These are phyloP conservation scores for Monosporascus sp. DNA, from an alignment of 2,329 filamentous ascomycete genomes.

Conservation along the genomic window DNA sequence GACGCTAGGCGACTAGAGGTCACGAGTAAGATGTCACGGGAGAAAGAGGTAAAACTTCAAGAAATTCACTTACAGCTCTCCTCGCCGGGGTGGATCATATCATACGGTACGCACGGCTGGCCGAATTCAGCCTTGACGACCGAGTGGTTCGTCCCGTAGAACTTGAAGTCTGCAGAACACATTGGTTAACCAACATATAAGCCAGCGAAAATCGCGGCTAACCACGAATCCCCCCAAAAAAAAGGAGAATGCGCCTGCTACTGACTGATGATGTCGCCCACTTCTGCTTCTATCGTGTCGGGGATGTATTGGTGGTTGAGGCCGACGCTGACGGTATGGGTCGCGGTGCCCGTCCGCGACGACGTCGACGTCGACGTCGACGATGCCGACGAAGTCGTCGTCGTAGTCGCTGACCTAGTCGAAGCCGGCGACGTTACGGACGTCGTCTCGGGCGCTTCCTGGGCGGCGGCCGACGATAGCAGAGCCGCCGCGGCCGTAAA, in stretches of 20 bases:
- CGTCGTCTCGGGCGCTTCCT: background rate
- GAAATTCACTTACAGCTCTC: slow-evolving; percentile 30
- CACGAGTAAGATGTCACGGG: background rate
- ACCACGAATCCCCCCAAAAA: background rate
- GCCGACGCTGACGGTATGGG: slow-evolving; percentile 11
- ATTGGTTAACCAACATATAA: background rate
- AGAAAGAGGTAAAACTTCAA: background rate
- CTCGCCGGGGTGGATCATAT: slow-evolving; percentile 42
- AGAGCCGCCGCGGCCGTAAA: background rate
- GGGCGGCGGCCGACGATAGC: slow-evolving; percentile 1
- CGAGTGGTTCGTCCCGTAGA: slow-evolving; percentile 48
- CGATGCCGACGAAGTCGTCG: background rate
- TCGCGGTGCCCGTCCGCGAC: slow-evolving; percentile 2
- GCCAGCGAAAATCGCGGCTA: background rate
- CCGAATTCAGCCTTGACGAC: slow-evolving; percentile 56
- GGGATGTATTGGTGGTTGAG: slow-evolving; percentile 11
- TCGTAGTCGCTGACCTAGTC: background rate
- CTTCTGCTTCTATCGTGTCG: slow-evolving; percentile 9
- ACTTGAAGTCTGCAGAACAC: slow-evolving; percentile 32
- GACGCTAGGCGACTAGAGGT: background rate
- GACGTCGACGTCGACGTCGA: slow-evolving; percentile 1
- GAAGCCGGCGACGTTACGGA: background rate
- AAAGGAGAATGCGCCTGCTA: background rate
- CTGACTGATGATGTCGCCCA: slow-evolving; percentile 12
- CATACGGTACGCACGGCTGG: slow-evolving; percentile 60